Base-by-base conservation (phyloP, 2,329 filamentous ascomycete species). In the Colletotrichum horii region DNA sequence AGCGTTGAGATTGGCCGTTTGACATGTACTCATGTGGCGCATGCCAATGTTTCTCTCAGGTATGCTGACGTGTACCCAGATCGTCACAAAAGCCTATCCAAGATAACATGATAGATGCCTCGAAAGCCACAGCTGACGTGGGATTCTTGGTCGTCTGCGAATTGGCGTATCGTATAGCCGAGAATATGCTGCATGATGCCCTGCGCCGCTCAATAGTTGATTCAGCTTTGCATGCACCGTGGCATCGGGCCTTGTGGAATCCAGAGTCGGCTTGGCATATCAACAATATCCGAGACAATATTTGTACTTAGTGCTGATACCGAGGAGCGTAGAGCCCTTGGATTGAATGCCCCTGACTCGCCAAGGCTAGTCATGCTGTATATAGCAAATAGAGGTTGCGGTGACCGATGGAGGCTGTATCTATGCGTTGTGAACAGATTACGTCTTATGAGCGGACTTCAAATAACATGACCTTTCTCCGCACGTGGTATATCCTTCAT, bases 21-120 rank as follows among this genome's bases (percentile, higher is more conserved):
- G n/a, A n/a, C 7, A 52, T 52, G 32, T 36, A 24, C 0, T 26
- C 6, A 64, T 38, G 30, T 24, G 62, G 60, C 19, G 19, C 22
- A 64, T 15, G 30, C 6, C 30, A 1, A 26, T n/a, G 3, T 64
- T 26, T 9, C 0, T 38, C 28, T 32, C 24, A 16, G 58, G 3
- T n/a, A 26, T 66, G 67, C 67, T 71, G 15, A 74, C 67, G 67
- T 74, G 48, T 65, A 12, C 26, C 43, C 8, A 56, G 65, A 67
- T 66, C 52, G 24, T 34, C 52, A 34, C 32, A 15, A 26, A 30
- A 30, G 9, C 12, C 28, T 26, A 30, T 24, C 16, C 5, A 14
- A 24, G 22, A 36, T 43, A 26, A 48, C 67, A 30, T 19, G 32
- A 19, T 12, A 11, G 19, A 28, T 43, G 16, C 9, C 22, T 22